phyloP scores from a whole-genome alignment of 73 alveolate species.

The Tetrahymena borealis region DNA sequence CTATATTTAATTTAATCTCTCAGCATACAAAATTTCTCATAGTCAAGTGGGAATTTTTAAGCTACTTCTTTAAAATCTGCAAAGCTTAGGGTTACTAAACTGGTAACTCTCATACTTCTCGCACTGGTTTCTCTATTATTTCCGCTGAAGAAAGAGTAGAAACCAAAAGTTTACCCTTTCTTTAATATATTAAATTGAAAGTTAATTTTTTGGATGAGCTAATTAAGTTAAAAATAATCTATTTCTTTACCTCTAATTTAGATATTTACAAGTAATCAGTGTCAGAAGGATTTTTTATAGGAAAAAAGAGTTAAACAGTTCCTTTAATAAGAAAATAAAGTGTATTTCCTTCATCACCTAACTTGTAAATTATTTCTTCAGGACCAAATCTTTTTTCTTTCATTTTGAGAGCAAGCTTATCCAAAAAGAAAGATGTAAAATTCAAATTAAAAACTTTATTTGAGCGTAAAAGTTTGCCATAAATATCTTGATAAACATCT shows the following conservation, averaged over 20 bases:
- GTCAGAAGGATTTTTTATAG: background rate
- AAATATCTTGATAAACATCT: constrained; percentile 26
- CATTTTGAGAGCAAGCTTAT: background rate
- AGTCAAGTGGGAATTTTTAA: background rate
- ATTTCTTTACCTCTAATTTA: background rate
- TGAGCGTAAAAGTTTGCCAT: constrained; percentile 2
- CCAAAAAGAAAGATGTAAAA: background rate
- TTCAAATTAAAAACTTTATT: constrained; percentile 6
- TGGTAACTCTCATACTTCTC: background rate
- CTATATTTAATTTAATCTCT: background rate
- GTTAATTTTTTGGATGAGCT: background rate
- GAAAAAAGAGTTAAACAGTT: background rate
- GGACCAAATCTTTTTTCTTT: background rate
- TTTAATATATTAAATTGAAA: background rate
- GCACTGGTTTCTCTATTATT: background rate
- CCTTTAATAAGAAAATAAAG: background rate
- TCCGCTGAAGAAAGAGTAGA: background rate
- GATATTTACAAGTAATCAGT: background rate
- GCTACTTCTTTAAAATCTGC: background rate
- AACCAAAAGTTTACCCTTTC: background rate
- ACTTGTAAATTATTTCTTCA: background rate
- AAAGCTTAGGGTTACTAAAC: background rate
- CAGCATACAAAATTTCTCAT: background rate
- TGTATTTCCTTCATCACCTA: background rate
- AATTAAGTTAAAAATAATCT: background rate